phyloP scores from a whole-genome alignment of 306 rosid genomes.

The Ochetophila trinervis region DNA sequence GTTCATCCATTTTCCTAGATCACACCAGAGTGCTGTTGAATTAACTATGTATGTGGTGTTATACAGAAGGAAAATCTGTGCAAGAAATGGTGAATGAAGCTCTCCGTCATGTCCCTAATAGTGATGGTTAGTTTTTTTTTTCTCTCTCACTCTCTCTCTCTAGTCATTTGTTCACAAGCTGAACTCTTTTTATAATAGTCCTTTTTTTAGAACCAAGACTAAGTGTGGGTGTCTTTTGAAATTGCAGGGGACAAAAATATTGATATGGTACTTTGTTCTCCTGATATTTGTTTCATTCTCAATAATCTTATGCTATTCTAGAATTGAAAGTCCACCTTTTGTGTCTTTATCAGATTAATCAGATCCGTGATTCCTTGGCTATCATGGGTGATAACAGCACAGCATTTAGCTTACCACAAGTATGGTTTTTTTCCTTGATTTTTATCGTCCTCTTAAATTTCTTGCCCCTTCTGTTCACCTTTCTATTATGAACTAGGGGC shows the following conservation, averaged over 20 bases:
- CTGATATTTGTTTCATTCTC: constrained; percentile 17
- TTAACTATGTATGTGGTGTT: constrained; percentile 25
- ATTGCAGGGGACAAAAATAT: constrained; percentile 91
- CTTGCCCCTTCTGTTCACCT: neutral
- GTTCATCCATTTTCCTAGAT: neutral
- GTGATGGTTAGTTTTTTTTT: constrained; percentile 61
- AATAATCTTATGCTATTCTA: neutral
- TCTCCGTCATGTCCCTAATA: constrained; percentile 73
- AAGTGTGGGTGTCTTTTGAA: constrained; percentile 30
- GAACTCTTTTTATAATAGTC: constrained; percentile 9
- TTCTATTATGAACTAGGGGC: neutral
- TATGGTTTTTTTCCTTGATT: constrained; percentile 30
- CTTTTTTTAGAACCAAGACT: constrained; percentile 22
- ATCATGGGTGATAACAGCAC: constrained; percentile 94
- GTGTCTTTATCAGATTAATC: constrained; percentile 71
- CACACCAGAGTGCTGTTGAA: neutral
- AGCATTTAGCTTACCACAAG: constrained; percentile 96
- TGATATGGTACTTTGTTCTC: constrained; percentile 59
- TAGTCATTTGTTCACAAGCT: constrained; percentile 10
- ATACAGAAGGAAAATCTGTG: constrained; percentile 87
- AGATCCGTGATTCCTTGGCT: constrained; percentile 91
- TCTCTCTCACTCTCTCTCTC: no score
- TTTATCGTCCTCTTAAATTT: neutral
- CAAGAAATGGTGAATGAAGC: constrained; percentile 95
- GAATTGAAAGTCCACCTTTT: constrained; percentile 23